Percentiles rank a stretch among this genome's conserved stretches.
These are phyloP conservation scores for Saturnispora kantuleensis DNA, from an alignment of 805 yeast genomes.

Conservation along the genomic window DNA sequence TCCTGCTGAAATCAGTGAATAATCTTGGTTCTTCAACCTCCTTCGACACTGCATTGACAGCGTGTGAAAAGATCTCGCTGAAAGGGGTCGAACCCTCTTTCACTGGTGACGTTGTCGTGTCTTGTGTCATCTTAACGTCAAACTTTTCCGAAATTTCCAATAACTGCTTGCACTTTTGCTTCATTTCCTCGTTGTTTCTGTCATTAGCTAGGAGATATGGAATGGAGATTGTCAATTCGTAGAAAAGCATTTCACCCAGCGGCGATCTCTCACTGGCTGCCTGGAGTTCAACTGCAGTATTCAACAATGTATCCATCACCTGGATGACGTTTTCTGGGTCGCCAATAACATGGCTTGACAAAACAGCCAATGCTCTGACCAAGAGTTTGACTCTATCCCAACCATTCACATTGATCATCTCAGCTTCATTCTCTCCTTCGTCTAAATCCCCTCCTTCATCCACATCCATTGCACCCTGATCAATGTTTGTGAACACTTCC, in stretches of 20 bases:
- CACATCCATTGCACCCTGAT: constrained; percentile 6
- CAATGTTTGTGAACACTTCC: constrained; percentile 30
- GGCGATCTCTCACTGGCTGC: constrained; percentile 35
- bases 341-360: constrained; percentile 50
- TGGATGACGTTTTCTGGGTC: constrained; percentile 30
- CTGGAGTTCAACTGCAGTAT: constrained; percentile 49
- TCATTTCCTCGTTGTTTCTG: constrained; percentile 22
- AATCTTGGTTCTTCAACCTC: constrained; percentile 31
- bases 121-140: constrained; percentile 7
- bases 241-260: constrained; percentile 59
- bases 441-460: constrained; percentile 8
- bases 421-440: constrained; percentile 13
- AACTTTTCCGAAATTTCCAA: constrained; percentile 32
- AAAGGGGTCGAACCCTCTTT: background rate
- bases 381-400: constrained; percentile 66
- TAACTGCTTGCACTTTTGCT: constrained; percentile 32
- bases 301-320: constrained; percentile 45
- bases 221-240: constrained; percentile 47
- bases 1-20: constrained; percentile 29
- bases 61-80: constrained; percentile 3
- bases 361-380: constrained; percentile 57
- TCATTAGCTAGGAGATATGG: constrained; percentile 39
- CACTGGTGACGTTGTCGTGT: constrained; percentile 6
- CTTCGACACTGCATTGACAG: constrained; percentile 40
- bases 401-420: constrained; percentile 35